Base-by-base conservation (phyloP, 768 basidiomycete genomes). In the Gloeostereum incarnatum region DNA sequence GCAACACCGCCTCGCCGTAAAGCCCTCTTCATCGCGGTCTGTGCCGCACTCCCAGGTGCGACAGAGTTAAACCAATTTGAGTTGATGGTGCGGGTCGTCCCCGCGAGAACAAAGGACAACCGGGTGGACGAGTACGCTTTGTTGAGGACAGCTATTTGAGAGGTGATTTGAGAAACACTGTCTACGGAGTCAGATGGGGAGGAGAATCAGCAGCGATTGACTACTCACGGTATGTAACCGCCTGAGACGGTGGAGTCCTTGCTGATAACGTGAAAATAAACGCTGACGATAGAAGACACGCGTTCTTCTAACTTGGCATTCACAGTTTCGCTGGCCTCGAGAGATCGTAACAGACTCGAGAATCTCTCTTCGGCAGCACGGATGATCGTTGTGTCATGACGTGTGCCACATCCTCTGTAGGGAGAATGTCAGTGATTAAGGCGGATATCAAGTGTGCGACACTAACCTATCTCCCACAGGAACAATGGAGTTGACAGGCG, bases 141-240 rank as follows among this genome's bases (percentile, higher is more conserved):
- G 52, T 63, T 63, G 41, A 63, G 48, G n/a, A 52, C 59, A 20
- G 37, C 26, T 34, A 61, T 54, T 35, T 56, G 55, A 9, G 37
- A 43, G 9, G 34, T 22, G 39, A 65, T 41, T 25, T 46, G 45
- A 3, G 45, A 44, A 30, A 41, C 35, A 39, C 49, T 41, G 49
- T n/a, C n/a, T n/a, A n/a, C n/a, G 29, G 5, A 38, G 14, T 6
- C 10, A 34, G 20, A 23, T 31, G 13, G 17, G 16, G 20, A 11
- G 8, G 9, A 17, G 6, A 6, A 17, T 3, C 19, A 11, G 3
- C 17, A 31, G 6, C 3, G 11, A 11, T 14, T 31, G 27, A 24
- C 18, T 5, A 46, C 53, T 27, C 36, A 56, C 54, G 59, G 51
- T 25, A 57, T 38, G 36, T 51, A 53, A 5, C 57, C 58, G 13